Percentiles rank a stretch among this genome's conserved stretches.
These are phyloP conservation scores for Metarhizium sp. DNA, from an alignment of 2,329 filamentous ascomycete genomes.

Conservation along the genomic window DNA sequence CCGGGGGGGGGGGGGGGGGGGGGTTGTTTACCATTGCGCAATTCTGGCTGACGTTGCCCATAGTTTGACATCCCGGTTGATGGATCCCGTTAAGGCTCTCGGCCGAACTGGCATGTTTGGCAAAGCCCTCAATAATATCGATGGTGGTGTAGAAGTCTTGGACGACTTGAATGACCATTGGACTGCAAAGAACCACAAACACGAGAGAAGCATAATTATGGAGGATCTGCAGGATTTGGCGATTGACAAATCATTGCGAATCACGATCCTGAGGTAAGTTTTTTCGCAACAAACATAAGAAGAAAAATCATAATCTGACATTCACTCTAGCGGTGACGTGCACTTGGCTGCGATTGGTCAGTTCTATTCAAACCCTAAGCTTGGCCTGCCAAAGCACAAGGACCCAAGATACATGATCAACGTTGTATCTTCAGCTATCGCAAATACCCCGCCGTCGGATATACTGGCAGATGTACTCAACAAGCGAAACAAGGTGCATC, in stretches of 20 bases:
- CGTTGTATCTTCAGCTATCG: constrained; percentile 86
- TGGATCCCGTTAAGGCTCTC: constrained; percentile 84
- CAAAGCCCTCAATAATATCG: constrained; percentile 76
- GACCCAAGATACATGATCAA: constrained; percentile 98
- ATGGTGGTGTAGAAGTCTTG: constrained; percentile 83
- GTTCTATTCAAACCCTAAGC: constrained; percentile 86
- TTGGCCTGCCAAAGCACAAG: constrained; percentile 70
- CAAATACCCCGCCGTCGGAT: constrained; percentile 81
- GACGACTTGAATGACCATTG: constrained; percentile 95
- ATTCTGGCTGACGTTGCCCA: constrained; percentile 3
- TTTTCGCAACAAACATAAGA: not conserved
- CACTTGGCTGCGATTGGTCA: constrained; percentile 88
- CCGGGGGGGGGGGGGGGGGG: no score
- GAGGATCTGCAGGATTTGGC: constrained; percentile 90
- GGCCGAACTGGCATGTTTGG: constrained; percentile 75
- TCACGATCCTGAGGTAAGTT: constrained; percentile 71
- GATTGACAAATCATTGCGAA: constrained; percentile 80
- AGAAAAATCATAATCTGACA: not conserved
- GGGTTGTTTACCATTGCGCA: constrained; percentile 10
- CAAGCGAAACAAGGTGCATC: constrained; percentile 76
- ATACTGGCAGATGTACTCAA: constrained; percentile 87
- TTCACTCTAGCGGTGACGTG: constrained; percentile 64
- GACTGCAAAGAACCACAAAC: constrained; percentile 92
- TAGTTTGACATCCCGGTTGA: constrained; percentile 70
- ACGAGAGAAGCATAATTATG: constrained; percentile 76